Evolutionary conservation across 2,329 filamentous ascomycete species (phyloP).

Genomic region (Alternaria alternata): DNA sequence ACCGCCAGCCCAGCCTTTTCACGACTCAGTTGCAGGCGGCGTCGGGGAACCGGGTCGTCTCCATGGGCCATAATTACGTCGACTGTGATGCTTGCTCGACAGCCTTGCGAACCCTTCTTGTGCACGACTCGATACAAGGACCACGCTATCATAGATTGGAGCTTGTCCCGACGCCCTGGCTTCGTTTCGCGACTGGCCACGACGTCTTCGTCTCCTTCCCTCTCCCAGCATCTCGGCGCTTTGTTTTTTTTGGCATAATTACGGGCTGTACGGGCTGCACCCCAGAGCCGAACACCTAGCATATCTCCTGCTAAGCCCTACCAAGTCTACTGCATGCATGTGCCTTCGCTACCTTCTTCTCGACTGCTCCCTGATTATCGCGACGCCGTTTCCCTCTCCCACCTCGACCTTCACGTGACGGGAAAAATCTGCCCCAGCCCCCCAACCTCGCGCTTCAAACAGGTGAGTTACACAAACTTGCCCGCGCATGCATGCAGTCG

Average conservation of each 20-base stretch:
- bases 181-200: constrained; percentile 28
- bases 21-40: constrained; percentile 6
- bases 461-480: constrained; percentile 11
- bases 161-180: constrained; percentile 29
- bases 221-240: constrained; percentile 8
- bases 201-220: constrained; percentile 26
- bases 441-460: constrained; percentile 14
- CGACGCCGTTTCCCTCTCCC: constrained; percentile 3
- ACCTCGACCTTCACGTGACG: constrained; percentile 14
- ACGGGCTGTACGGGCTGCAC: constrained; percentile 10
- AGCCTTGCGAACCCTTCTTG: constrained; percentile 12
- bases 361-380: constrained; percentile 6
- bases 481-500: constrained; percentile 7
- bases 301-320: constrained; percentile 38
- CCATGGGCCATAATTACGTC: constrained; percentile 3
- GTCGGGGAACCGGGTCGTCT: constrained; percentile 1
- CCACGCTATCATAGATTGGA: constrained; percentile 35
- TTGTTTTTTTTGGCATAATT: constrained; percentile 7
- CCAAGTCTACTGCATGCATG: constrained; percentile 30
- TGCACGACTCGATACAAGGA: constrained; percentile 23
- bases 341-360: constrained; percentile 14
- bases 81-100: neutral
- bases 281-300: constrained; percentile 35
- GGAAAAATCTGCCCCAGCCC: constrained; percentile 13
- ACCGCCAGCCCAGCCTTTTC: neutral